Evolutionary conservation across 441 rosid species (phyloP), one percentile per base, ranked within the genome.

Genomic region (Theobroma grandiflorum): DNA sequence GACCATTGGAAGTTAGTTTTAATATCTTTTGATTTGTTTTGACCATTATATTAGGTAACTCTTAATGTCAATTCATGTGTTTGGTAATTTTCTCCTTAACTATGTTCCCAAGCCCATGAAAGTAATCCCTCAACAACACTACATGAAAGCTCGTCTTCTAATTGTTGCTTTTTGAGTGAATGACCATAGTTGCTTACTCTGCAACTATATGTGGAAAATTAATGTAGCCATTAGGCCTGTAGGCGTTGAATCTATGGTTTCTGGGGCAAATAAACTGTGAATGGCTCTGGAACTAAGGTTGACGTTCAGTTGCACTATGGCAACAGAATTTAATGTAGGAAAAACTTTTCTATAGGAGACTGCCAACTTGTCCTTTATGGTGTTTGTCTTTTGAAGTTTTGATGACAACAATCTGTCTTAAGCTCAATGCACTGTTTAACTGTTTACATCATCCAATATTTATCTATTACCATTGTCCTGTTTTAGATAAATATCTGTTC

Each of bases 191-290:
- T 52, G 75, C 47, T 31, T 33, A 72, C 75, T 52, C 33, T 70
- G 9, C 18, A 52, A 35, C 45, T 52, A 33, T 53, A 52, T 52
- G 62, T 52, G 33, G 45, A 52, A 72, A 72, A 33, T 33, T 52
- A 18, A 18, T 11, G 75, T 35, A 72, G 62, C 75, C 45, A 35
- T 35, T 42, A 16, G 59, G 59, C 6, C 62, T 52, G 62, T 49
- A 31, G 74, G 59, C 49, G 15, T 70, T 50, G 58, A 49, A 59
- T 49, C 26, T 68, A 4, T 70, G 74, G 74, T 47, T 14, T 69
- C 22, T 31, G 74, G 74, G 57, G 20, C 11, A 47, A 22, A 45
- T 69, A 38, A 69, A 6, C 45, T 38, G 37, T 47, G 38, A 26
- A 53, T 22, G 57, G 40, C 26, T 69, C 53, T 26, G 57, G 74